phyloP scores from a whole-genome alignment of 192 early-diverging fungal species.

The Rhizophagus sp. region DNA sequence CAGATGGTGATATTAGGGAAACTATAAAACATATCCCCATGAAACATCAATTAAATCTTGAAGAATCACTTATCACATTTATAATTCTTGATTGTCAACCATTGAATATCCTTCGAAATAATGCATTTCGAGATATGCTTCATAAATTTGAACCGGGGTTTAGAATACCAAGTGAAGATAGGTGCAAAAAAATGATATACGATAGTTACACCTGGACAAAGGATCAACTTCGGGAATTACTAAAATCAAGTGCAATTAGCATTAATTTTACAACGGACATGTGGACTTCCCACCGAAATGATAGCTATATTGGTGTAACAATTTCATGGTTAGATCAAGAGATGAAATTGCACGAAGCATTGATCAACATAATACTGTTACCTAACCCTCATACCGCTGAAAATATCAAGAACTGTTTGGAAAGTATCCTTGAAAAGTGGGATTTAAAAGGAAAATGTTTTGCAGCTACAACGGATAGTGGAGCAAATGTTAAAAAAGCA shows the following conservation, averaged over 20 bases:
- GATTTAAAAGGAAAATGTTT: neutral
- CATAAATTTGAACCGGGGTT: neutral
- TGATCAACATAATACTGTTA: neutral
- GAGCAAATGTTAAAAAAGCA: neutral
- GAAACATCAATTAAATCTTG: neutral
- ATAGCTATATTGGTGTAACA: neutral
- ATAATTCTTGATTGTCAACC: neutral
- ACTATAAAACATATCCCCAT: neutral
- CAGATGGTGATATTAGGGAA: neutral
- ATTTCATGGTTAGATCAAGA: neutral
- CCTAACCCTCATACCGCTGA: neutral
- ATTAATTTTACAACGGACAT: neutral
- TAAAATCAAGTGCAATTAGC: neutral
- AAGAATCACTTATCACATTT: neutral
- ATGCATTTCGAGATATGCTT: neutral
- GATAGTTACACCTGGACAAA: neutral
- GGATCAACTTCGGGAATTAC: neutral
- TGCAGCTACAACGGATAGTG: neutral
- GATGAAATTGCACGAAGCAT: neutral
- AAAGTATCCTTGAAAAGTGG: neutral
- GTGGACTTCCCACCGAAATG: neutral
- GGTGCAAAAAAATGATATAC: neutral
- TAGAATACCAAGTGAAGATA: neutral
- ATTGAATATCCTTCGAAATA: neutral
- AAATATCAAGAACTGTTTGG: neutral